Evolutionary conservation across 306 rosid species (phyloP), one percentile per base, ranked within the genome.

Genomic region (Purshia tridentata): DNA sequence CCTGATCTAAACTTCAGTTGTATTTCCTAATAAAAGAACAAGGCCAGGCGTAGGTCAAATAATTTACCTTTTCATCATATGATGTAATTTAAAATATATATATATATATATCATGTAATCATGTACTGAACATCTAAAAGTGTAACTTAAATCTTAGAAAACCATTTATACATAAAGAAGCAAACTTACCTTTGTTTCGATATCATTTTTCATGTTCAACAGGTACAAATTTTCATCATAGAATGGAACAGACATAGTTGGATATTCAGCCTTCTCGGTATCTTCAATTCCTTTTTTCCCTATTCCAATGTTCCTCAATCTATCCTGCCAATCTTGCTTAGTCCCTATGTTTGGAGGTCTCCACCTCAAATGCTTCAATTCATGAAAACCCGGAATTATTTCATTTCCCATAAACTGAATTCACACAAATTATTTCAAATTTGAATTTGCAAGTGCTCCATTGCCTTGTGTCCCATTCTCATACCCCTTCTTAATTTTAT

Each of bases 251-350:
- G 97, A 78, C 97, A 91, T 91, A 77, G 77, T 80, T 69, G 90
- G 47, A 72, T 85, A 85, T 63, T 86, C 92, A 11, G 59, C 68
- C 88, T 82, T 91, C 72, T 90, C 91, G 4, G 82, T 74, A 68
- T 91, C 91, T 76, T 88, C 94, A 23, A 72, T 82, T 80, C 83
- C 87, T 81, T 89, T 94, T 80, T 84, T 91, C 42, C 99, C 96
- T 56, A 80, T 73, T 50, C 88, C 77, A 64, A 94, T 91, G 76
- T 83, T 90, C 78, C 78, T 90, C 52, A 95, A 67, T 70, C 77
- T 92, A 66, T 88, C 97, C 83, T 91, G 97, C 99, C 97, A 95
- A 79, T 95, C 99, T 70, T 86, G 96, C 72, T 88, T 94, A 56
- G 81, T 88, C 74, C 86, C 91, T 71, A 84, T 72, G 82, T 83